Evolutionary conservation across 2,329 filamentous ascomycete genomes (phyloP).

Genomic region (Aspergillus puulaauensis): DNA sequence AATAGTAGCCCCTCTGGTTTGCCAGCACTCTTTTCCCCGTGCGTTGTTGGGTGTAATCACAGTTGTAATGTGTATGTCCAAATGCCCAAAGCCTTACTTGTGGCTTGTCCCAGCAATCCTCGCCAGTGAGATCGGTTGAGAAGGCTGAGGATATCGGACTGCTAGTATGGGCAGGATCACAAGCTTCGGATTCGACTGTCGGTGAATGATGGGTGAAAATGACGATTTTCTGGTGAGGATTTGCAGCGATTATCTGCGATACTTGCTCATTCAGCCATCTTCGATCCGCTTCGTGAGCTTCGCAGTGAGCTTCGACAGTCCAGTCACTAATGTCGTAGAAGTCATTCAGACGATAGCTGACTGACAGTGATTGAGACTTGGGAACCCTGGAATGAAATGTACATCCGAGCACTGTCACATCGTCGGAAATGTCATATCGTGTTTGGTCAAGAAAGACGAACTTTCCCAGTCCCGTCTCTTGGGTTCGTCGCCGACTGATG

Average conservation of each 20-base stretch:
- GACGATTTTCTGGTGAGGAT: conserved; percentile 36
- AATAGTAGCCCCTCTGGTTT: conserved; percentile 46
- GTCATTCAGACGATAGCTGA: conserved; percentile 51
- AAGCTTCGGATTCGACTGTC: conserved; percentile 21
- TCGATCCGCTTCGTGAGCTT: conserved; percentile 34
- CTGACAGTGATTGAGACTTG: conserved; percentile 32
- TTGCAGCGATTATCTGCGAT: conserved; percentile 23
- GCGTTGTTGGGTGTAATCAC: conserved; percentile 34
- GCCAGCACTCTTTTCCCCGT: conserved; percentile 36
- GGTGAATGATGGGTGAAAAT: conserved; percentile 44
- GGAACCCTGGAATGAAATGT: conserved; percentile 53
- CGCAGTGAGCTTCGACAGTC: conserved; percentile 32
- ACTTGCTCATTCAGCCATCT: conserved; percentile 43
- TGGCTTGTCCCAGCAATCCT: conserved; percentile 40
- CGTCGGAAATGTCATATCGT: conserved; percentile 37
- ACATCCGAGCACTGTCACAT: conserved; percentile 46
- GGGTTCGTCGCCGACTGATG: conserved; percentile 14
- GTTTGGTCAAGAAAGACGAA: conserved; percentile 45
- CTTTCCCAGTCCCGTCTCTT: conserved; percentile 22
- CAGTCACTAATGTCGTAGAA: conserved; percentile 50
- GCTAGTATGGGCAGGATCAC: conserved; percentile 32
- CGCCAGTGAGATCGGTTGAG: conserved; percentile 40
- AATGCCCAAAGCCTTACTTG: conserved; percentile 48
- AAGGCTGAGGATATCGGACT: conserved; percentile 40
- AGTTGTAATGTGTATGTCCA: conserved; percentile 52